Base-by-base conservation (phyloP, 2,329 filamentous ascomycete genomes). In the Hypoxylon sp. region DNA sequence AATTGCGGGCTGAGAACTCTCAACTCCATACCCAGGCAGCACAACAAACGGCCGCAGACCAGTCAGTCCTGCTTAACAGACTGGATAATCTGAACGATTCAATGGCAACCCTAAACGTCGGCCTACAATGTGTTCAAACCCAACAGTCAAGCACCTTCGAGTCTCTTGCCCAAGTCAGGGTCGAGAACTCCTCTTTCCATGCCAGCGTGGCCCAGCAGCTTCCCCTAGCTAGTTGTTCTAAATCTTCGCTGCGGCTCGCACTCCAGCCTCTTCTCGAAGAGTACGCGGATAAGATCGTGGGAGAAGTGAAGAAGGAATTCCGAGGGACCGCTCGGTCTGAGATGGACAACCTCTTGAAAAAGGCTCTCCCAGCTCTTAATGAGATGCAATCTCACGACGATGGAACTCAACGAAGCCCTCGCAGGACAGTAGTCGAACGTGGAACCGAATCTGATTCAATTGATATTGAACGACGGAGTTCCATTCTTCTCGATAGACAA, bases 221-320 rank as follows among this genome's bases (percentile, higher is more conserved):
- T 39, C 48, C 69, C 10, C 13, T 61, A 29, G 55, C 35, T 17
- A 11, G 21, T 17, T 27, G 31, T n/a, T 17, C 48, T 15, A 29
- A 48, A 11, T 32, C 54, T 21, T 59, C 60, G 3, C 37, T 71
- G 10, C 54, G 29, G 15, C 19, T 62, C 19, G 60, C 65, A 8
- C 2, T 72, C 8, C 32, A 39, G 17, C 35, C 65, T 1, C 29
- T 70, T 17, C 19, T 73, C 4, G 71, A 73, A n/a, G 62, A 70
- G 19, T 72, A 67, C 13, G 47, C 29, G n/a, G 65, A 71, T 19
- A 62, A 35, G 35, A 24, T 66, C 2, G 21, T 67, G n/a, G n/a
- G 21, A 17, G 61, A 52, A 27, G 62, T 59, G 6, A 64, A 59
- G 32, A 67, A 66, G 44, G 47, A 68, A 6, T 72, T 54, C 27